Percentiles rank a stretch among this genome's conserved stretches.
phyloP scores from a whole-genome alignment of 495 filamentous ascomycete species.

The Monascus purpureus region DNA sequence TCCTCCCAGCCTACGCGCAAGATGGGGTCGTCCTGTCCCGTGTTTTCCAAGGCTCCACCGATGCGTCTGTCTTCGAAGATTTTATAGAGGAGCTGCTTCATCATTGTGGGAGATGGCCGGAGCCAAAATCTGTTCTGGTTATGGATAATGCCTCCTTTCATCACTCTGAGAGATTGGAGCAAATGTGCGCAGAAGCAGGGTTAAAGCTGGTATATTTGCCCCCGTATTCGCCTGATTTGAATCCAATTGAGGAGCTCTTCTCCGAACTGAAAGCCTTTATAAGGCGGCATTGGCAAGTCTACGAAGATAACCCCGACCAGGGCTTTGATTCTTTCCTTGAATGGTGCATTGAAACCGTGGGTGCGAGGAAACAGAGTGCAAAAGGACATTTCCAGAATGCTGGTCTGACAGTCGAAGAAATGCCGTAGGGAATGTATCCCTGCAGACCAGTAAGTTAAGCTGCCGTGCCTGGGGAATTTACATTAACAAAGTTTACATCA shows the following conservation, averaged over 20 bases:
- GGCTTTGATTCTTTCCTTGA: slow-evolving; percentile 3
- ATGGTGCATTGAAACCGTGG: slow-evolving; percentile 1
- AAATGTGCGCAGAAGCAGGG: slow-evolving; percentile 17
- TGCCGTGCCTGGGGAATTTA: no score
- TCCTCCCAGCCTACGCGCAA: slow-evolving; percentile 20
- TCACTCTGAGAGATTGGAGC: no score
- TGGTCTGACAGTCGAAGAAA: neutral
- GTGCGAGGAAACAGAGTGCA: slow-evolving; percentile 2
- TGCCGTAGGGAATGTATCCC: no score
- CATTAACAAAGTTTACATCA: no score
- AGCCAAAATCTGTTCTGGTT: slow-evolving; percentile 23
- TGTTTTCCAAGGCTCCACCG: slow-evolving; percentile 20
- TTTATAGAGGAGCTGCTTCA: slow-evolving; percentile 21
- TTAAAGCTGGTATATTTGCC: slow-evolving; percentile 13
- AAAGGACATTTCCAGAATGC: slow-evolving; percentile 2
- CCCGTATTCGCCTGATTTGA: slow-evolving; percentile 4
- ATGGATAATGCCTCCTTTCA: no score
- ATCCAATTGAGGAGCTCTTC: slow-evolving; percentile 8
- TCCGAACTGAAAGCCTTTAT: slow-evolving; percentile 6
- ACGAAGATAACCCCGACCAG: slow-evolving; percentile 2
- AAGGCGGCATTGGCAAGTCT: slow-evolving; percentile 1
- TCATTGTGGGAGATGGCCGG: slow-evolving; percentile 16
- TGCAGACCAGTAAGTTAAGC: no score
- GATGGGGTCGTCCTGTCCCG: slow-evolving; percentile 14
- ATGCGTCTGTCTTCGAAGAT: slow-evolving; percentile 18